phyloP scores from a whole-genome alignment of 108 stramenopile genomes.

The Skeletonema grethae region DNA sequence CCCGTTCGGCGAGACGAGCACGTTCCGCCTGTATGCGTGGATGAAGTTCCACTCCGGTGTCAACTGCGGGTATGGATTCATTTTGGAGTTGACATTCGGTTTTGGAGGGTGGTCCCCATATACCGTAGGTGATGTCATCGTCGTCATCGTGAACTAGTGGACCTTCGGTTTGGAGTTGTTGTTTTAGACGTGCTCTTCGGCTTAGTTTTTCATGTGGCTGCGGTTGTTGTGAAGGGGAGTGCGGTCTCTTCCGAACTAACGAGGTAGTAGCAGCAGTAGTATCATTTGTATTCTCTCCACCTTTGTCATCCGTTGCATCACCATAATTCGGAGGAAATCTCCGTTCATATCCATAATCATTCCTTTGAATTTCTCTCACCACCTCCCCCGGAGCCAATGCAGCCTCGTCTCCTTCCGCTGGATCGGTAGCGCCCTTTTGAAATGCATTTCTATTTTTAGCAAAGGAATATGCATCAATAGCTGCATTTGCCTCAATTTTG shows the following conservation, averaged over 20 bases:
- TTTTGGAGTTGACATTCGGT: constrained; percentile 60
- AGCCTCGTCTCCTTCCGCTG: constrained; percentile 6
- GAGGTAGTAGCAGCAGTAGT: background rate
- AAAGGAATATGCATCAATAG: constrained; percentile 63
- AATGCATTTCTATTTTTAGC: constrained; percentile 64
- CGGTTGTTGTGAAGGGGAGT: constrained; percentile 6
- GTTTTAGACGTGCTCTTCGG: constrained; percentile 35
- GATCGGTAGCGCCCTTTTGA: constrained; percentile 55
- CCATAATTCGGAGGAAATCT: constrained; percentile 39
- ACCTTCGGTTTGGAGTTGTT: constrained; percentile 46
- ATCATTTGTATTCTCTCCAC: background rate
- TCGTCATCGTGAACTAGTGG: constrained; percentile 71
- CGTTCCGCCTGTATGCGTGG: constrained; percentile 74
- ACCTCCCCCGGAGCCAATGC: constrained; percentile 49
- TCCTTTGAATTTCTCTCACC: constrained; percentile 47
- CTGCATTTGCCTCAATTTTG: constrained; percentile 52
- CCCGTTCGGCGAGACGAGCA: constrained; percentile 67
- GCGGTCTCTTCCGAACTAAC: constrained; percentile 10
- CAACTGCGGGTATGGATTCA: constrained; percentile 60
- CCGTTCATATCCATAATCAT: constrained; percentile 39
- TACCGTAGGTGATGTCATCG: constrained; percentile 79
- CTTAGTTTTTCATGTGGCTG: constrained; percentile 15
- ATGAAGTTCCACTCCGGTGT: constrained; percentile 58
- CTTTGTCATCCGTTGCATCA: constrained; percentile 5
- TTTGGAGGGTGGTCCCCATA: constrained; percentile 82